Base-by-base conservation (phyloP, 2,329 filamentous ascomycete species). In the Nemania sp. region DNA sequence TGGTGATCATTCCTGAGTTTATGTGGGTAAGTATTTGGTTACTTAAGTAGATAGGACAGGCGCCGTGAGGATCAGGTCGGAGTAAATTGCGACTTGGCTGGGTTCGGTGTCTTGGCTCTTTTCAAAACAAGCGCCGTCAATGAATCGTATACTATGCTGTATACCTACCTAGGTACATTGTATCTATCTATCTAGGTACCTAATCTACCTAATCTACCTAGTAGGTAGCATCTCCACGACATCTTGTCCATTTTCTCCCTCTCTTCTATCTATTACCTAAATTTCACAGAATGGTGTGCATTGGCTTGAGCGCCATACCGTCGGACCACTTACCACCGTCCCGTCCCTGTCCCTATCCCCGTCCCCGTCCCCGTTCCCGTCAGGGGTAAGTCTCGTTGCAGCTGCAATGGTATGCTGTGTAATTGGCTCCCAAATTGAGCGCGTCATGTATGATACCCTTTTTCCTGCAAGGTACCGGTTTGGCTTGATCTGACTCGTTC, bases 381-480 rank as follows among this genome's bases (percentile, higher is more conserved):
- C 43, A 56, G 66, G 66, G 61, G 26, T 32, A 27, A 22, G 55
- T 52, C 55, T 57, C n/a, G 29, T 35, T 63, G 20, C 32, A 32
- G 49, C 54, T 60, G 53, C 62, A 38, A 56, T 61, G 64, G 67
- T 52, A 67, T 56, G 55, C 49, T n/a, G 8, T 35, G n/a, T 63
- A 52, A 55, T 69, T 62, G 64, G 60, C 56, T 55, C 49, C 47
- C 15, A 53, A 35, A 10, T 55, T 5, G 52, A 49, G 62, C 54
- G 57, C 57, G 45, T 63, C 68, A 54, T 69, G 66, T 67, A 63
- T 67, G 64, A 27, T 54, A 55, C 64, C 69, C 29, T 61, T 43
- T n/a, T 60, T 60, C 22, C 68, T 72, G 70, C 70, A 72, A 72
- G 70, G 70, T 70, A 70, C 70, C 68, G 63, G 47, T 29, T 56